Evolutionary conservation across 1,139 yeast species (phyloP), one percentile per base, ranked within the genome.

Genomic region (Lizanozyma gosingica): DNA sequence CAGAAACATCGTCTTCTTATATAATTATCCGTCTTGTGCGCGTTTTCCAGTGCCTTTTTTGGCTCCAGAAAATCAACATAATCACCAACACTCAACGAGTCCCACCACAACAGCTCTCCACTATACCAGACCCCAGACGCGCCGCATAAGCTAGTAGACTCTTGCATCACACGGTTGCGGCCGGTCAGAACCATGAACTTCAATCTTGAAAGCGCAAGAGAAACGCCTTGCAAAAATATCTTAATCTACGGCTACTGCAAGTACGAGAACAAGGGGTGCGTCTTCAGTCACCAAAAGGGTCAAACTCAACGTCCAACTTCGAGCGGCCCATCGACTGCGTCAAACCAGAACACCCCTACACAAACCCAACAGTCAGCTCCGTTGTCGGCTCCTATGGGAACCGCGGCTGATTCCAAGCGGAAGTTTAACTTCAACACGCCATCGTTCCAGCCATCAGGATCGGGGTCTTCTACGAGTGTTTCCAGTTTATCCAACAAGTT

Each of bases 201-300:
- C 46, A 68, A 69, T 53, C 57, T 65, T 40, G 74, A 69, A 42
- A 56, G 67, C 68, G 90, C 94, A 4, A 80, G 76, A 59, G 86
- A 82, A 49, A 82, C 87, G 34, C 88, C 84, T 44, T 87, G 97
- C 62, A 75, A 92, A 57, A 87, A 87, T 56, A 80, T 87, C 43
- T 76, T 82, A 40, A 85, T 86, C 38, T 88, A 86, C 62, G 97
- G 96, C 8, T 86, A 76, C 53, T 88, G 97, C 67, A 86, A 86
- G 59, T 87, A 76, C 62, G 92, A 85, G 50, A 84, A 84, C 51
- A 87, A 86, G 54, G 95, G 96, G 15, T 87, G 96, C 57, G 84
- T 83, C 2, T 87, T 86, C 57, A 79, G 78, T 41, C 96, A 87
- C 53, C 78, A 75, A 38, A 45, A 42, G 34, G 33, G 37, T n/a